Evolutionary conservation across 1,284 basidiomycete genomes (phyloP).

Genomic region (Malassezia brasiliensis): DNA sequence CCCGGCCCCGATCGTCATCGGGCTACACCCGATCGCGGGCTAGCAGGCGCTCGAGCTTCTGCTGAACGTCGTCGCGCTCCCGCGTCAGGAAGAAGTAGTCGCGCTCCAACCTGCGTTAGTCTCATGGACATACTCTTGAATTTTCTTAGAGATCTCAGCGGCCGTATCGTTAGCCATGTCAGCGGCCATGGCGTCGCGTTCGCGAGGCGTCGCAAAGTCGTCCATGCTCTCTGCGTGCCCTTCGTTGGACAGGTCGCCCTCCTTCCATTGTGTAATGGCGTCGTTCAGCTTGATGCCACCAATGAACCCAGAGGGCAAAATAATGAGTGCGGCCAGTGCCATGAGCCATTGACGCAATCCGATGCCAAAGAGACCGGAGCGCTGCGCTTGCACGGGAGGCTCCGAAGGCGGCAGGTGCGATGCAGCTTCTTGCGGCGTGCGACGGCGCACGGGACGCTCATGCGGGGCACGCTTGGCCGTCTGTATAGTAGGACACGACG

Average conservation of each 20-base stretch:
- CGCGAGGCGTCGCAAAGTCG: neutral
- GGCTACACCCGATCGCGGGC: neutral
- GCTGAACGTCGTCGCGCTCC: constrained; percentile 24
- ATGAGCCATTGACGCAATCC: constrained; percentile 5
- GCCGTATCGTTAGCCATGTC: neutral
- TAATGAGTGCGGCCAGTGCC: constrained; percentile 8
- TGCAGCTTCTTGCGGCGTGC: neutral
- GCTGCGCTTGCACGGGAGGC: neutral
- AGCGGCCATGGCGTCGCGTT: neutral
- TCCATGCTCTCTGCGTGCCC: neutral
- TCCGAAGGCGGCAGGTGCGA: neutral
- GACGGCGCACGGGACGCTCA: constrained; percentile 7
- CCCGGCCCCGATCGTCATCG: constrained; percentile 1
- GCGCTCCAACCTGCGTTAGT: constrained; percentile 7
- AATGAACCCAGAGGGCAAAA: constrained; percentile 10
- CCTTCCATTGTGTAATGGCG: neutral
- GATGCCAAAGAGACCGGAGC: neutral
- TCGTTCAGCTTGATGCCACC: constrained; percentile 15
- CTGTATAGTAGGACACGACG: neutral
- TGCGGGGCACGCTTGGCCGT: neutral
- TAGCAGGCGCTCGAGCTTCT: constrained; percentile 22
- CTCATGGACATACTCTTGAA: constrained; percentile 1
- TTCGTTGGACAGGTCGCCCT: constrained; percentile 11
- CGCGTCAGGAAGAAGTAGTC: constrained; percentile 22
- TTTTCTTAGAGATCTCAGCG: neutral